Evolutionary conservation across 768 basidiomycete species (phyloP).

Genomic region (Botryobasidium botryosum): DNA sequence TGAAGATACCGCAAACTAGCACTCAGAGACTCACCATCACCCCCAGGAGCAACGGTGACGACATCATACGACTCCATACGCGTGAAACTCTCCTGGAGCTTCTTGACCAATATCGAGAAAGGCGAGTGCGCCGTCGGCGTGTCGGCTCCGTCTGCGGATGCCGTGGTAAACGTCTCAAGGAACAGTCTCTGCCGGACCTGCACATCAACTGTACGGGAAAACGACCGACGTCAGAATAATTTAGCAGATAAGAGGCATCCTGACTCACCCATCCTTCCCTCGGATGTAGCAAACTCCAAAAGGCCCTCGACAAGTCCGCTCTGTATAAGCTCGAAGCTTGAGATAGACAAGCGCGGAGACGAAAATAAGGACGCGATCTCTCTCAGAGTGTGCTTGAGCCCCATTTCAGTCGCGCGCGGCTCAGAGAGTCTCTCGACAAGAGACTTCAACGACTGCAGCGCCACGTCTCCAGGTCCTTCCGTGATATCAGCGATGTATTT

Average conservation of each 20-base stretch:
- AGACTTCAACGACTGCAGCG: constrained; percentile 30
- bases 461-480: constrained; percentile 45
- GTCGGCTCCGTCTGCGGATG: constrained; percentile 28
- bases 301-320: constrained; percentile 84
- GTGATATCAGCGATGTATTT: constrained; percentile 50
- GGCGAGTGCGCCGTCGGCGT: constrained; percentile 32
- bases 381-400: constrained; percentile 40
- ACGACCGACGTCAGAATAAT: constrained; percentile 6
- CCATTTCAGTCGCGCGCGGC: constrained; percentile 40
- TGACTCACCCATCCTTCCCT: constrained; percentile 37
- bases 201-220: constrained; percentile 37
- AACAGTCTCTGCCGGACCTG: constrained; percentile 59
- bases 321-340: constrained; percentile 89
- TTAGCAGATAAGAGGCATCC: background rate
- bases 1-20: background rate
- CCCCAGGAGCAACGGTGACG: constrained; percentile 65
- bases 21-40: constrained; percentile 45
- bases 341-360: constrained; percentile 48
- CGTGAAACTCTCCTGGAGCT: constrained; percentile 88
- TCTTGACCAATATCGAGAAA: constrained; percentile 74
- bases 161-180: constrained; percentile 55
- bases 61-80: constrained; percentile 95
- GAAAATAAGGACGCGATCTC: constrained; percentile 72
- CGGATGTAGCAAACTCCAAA: constrained; percentile 62
- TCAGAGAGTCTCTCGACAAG: constrained; percentile 49